Evolutionary conservation across 257 asterid genomes (phyloP).

Genomic region (Solanum tacnaense): DNA sequence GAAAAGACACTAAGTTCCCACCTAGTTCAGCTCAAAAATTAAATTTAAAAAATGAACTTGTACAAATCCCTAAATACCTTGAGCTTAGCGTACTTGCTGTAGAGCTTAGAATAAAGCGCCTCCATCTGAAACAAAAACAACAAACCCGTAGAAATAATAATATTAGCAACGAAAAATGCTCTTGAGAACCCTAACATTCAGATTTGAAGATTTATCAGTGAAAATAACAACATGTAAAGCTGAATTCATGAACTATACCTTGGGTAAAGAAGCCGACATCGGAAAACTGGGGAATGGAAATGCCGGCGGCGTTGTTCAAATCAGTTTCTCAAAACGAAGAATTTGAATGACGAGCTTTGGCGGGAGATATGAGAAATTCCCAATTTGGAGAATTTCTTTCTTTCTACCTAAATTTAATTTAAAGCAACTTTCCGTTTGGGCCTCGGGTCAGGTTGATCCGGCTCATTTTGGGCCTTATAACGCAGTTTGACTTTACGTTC

Average conservation of each 20-base stretch:
- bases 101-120: conserved; percentile 61
- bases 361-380: neutral
- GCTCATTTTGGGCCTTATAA: neutral
- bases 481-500: neutral
- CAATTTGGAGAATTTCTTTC: neutral
- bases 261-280: neutral
- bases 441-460: neutral
- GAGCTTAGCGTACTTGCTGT: conserved; percentile 42
- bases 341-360: neutral
- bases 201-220: neutral
- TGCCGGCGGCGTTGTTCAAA: neutral
- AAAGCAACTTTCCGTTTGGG: neutral
- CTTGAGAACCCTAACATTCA: neutral
- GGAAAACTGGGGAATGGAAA: neutral
- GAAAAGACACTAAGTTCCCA: neutral
- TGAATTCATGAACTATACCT: neutral
- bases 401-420: neutral
- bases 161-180: neutral
- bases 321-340: neutral
- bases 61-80: conserved; percentile 32
- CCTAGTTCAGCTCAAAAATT: neutral
- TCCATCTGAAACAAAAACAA: conserved; percentile 38
- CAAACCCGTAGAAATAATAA: neutral
- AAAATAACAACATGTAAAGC: neutral
- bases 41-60: neutral